Evolutionary conservation across 1,139 yeast species (phyloP), one percentile per base, ranked within the genome.

Genomic region (Kurtzmaniella quercitrusa): DNA sequence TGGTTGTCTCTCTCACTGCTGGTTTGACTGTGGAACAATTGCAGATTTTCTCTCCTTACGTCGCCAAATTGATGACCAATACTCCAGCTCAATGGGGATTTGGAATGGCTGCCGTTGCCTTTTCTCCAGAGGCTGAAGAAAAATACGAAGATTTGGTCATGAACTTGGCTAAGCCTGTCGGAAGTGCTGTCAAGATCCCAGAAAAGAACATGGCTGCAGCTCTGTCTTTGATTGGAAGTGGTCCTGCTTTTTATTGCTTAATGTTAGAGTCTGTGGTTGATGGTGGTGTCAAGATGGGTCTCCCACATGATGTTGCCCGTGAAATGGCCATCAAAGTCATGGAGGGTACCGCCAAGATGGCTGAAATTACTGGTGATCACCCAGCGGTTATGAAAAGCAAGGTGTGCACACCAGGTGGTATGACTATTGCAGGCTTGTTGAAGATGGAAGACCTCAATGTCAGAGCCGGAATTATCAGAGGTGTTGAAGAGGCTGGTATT

Each of bases 381-480:
- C 98, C 98, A n/a, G 94, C 95, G 9, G 88, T 79, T 16, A 74
- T 93, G 61, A 86, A 88, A 59, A 83, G 87, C 60, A 85, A 84
- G 56, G 94, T 93, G 5, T 89, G 97, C 60, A 93, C 99, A 0
- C 99, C 99, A 15, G 98, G 95, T 28, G 99, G 99, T 33, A 91
- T 97, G 42, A 93, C 99, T 7, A 93, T 94, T 60, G 96, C 96
- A 3, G 99, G 99, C 0, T 71, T 94, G 48, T 76, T 91, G 63
- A 88, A 82, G 53, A 80, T 94, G 84, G 99, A 93, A 66, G 96
- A 89, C 54, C 82, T 82, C 42, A 95, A 91, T 38, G 87, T 93
- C 39, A 82, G 96, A 67, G 78, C 89, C 40, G 89, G 89, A 18
- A 84, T 93, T 54, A 82, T 95, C 39, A 76, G 89, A 53, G 96